Conservation (phyloP, 805 yeast genomes). For the Debaryomyces prosopidis region DNA sequence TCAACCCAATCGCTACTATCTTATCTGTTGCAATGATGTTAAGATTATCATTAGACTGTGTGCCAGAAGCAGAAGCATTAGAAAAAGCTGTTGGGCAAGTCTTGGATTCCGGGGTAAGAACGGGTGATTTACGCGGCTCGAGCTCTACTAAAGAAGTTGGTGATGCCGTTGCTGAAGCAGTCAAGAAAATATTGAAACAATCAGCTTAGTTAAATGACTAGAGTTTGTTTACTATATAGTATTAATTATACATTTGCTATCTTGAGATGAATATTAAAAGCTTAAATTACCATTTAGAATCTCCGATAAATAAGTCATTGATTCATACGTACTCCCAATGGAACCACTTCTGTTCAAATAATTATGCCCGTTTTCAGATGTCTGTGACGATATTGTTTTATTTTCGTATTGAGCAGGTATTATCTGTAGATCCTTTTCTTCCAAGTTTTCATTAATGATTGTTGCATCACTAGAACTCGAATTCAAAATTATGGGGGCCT, state of each 20-base stretch:
- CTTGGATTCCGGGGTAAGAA: constrained; percentile 80
- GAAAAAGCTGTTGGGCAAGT: constrained; percentile 86
- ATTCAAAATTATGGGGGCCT: constrained; percentile 4
- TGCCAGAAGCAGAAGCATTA: constrained; percentile 82
- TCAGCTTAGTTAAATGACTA: constrained; percentile 6
- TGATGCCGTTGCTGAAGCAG: constrained; percentile 82
- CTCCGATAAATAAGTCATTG: constrained; percentile 33
- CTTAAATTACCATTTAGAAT: constrained; percentile 26
- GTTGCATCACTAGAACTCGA: constrained; percentile 23
- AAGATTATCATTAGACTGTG: constrained; percentile 80
- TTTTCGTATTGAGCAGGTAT: not conserved
- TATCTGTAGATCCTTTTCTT: not conserved
- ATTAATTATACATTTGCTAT: not conserved
- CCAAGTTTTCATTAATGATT: constrained; percentile 13
- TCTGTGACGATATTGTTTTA: too few species aligned
- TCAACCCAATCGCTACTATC: constrained; percentile 93
- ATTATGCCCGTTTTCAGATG: not conserved
- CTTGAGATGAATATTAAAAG: not conserved
- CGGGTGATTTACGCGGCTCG: constrained; percentile 90
- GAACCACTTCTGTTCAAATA: not conserved
- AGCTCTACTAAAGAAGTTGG: constrained; percentile 88
- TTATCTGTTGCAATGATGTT: constrained; percentile 98
- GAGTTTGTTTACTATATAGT: not conserved
- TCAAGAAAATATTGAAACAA: constrained; percentile 49
- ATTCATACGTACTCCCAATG: constrained; percentile 22